These are phyloP conservation scores for Linum tenue DNA, from an alignment of 345 rosid genomes.

Conservation along the genomic window DNA sequence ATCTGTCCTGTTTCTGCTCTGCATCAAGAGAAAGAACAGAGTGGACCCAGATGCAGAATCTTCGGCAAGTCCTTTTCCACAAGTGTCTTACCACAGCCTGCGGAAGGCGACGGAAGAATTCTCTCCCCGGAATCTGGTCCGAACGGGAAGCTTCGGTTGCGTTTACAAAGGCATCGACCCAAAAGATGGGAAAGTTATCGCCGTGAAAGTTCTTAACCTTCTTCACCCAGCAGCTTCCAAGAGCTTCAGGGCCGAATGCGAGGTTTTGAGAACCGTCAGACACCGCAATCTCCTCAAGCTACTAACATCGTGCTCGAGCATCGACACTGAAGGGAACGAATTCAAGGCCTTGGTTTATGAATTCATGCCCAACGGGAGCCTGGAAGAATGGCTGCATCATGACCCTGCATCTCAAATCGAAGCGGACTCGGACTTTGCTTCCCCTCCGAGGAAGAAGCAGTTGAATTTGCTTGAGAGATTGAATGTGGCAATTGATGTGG, in stretches of 20 bases:
- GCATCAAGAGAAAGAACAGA: background rate
- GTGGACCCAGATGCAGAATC: background rate
- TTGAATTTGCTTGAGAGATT: background rate
- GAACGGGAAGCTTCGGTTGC: conserved; percentile 15
- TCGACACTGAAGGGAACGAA: conserved; percentile 13
- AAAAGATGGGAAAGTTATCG: background rate
- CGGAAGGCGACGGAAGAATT: conserved; percentile 11
- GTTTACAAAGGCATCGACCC: conserved; percentile 18
- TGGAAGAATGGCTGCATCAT: conserved; percentile 14
- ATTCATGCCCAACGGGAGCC: conserved; percentile 16
- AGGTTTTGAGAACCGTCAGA: conserved; percentile 11
- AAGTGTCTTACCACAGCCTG: conserved; percentile 3
- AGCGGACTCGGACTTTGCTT: too few species aligned
- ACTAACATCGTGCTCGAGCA: conserved; percentile 14
- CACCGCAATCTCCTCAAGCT: conserved; percentile 23
- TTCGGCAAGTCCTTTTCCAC: background rate
- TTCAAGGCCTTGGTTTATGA: conserved; percentile 21
- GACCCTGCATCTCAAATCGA: too few species aligned
- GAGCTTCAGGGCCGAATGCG: conserved; percentile 16
- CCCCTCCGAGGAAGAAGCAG: too few species aligned
- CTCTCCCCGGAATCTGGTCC: conserved; percentile 9
- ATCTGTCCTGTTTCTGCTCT: conserved; percentile 1
- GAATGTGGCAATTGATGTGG: conserved; percentile 1
- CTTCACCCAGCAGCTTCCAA: conserved; percentile 8
- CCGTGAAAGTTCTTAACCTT: conserved; percentile 19